These are phyloP conservation scores for Neophaeococcomyces aloes DNA, from an alignment of 2,329 filamentous ascomycete species.

Conservation along the genomic window DNA sequence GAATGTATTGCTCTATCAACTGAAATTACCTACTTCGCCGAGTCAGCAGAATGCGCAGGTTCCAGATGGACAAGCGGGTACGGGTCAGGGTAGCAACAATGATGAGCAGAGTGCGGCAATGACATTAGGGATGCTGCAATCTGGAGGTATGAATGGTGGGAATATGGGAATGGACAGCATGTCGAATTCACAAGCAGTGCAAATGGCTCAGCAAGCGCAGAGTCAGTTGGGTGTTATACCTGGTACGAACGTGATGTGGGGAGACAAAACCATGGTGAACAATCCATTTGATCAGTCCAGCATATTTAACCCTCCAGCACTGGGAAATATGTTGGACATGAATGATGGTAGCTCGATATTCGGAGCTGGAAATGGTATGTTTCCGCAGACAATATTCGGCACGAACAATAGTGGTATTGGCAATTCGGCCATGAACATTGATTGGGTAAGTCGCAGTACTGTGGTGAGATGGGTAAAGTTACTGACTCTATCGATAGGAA, in stretches of 20 bases:
- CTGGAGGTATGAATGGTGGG: constrained; percentile 48
- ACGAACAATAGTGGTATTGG: constrained; percentile 41
- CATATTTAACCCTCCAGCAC: neutral
- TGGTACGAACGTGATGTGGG: neutral
- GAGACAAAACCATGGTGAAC: neutral
- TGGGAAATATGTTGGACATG: neutral
- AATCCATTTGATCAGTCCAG: neutral
- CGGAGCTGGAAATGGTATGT: constrained; percentile 22
- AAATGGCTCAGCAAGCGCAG: constrained; percentile 8
- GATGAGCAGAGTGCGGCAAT: constrained; percentile 57
- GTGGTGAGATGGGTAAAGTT: constrained; percentile 2
- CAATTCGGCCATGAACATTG: constrained; percentile 41
- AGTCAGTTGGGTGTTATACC: neutral
- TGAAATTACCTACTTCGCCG: constrained; percentile 34
- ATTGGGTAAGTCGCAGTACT: constrained; percentile 46
- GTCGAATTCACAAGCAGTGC: constrained; percentile 23
- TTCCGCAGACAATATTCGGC: constrained; percentile 44
- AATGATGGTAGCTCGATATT: constrained; percentile 1
- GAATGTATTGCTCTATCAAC: constrained; percentile 73
- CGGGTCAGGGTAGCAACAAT: constrained; percentile 30
- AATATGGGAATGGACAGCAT: constrained; percentile 22
- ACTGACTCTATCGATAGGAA: constrained; percentile 39
- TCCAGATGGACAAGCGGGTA: constrained; percentile 11
- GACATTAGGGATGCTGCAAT: constrained; percentile 59
- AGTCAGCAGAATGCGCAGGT: constrained; percentile 15